Conservation (phyloP, 2,329 filamentous ascomycete genomes). For the Diaporthe citriasiana region DNA sequence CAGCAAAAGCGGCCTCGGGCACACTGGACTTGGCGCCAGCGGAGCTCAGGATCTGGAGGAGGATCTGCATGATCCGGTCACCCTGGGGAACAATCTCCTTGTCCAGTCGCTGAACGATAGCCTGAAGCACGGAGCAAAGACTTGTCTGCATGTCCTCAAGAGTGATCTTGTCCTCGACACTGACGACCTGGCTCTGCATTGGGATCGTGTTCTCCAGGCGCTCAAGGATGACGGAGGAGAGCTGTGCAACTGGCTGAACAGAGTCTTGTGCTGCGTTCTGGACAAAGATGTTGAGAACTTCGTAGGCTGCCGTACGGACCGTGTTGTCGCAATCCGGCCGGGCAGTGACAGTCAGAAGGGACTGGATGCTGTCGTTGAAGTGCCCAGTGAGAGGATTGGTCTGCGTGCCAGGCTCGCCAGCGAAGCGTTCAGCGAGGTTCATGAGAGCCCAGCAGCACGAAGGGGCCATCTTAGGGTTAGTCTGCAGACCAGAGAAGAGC, state of each 20-base stretch:
- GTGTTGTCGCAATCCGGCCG: constrained; percentile 86
- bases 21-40: constrained; percentile 91
- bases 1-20: constrained; percentile 92
- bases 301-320: constrained; percentile 94
- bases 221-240: constrained; percentile 91
- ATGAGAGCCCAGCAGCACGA: constrained; percentile 99
- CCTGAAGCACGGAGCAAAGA: constrained; percentile 89
- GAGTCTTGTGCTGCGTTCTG: constrained; percentile 91
- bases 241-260: constrained; percentile 81
- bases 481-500: constrained; percentile 90
- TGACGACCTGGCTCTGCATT: constrained; percentile 93
- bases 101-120: constrained; percentile 92
- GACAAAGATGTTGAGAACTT: constrained; percentile 95
- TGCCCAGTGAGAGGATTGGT: constrained; percentile 90
- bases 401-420: constrained; percentile 82
- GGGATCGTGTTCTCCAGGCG: constrained; percentile 91
- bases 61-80: constrained; percentile 92
- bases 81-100: constrained; percentile 91
- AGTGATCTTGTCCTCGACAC: constrained; percentile 95
- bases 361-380: constrained; percentile 92
- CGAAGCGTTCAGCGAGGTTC: constrained; percentile 97
- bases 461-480: constrained; percentile 95
- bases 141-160: constrained; percentile 99
- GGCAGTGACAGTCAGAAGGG: constrained; percentile 87
- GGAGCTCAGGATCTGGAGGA: constrained; percentile 84